Base-by-base conservation (phyloP, 2,329 filamentous ascomycete genomes). In the Cytospora paraplurivora region DNA sequence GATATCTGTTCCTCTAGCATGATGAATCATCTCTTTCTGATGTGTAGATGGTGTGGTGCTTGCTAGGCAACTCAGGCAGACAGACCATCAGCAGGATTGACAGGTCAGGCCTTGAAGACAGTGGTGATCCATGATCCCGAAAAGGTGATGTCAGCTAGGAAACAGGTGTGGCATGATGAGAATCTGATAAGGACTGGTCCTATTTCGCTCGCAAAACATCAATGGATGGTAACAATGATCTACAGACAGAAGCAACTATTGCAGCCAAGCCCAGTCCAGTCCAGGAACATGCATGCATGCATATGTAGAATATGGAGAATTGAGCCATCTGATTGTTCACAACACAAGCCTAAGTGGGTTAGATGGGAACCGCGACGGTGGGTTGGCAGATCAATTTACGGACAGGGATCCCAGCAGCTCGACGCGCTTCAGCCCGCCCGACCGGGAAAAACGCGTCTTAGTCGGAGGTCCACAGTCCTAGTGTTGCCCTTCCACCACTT, bases 161-260 rank as follows among this genome's bases (percentile, higher is more conserved):
- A 60, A 41, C 8, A 47, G 38, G 41, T 37, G 51, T 19, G 58
- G 38, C 32, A 61, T 61, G 37, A 61, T 27, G 54, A 61, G 58
- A 51, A 61, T 61, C 58, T 47, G 51, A 61, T 61, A 61, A 61
- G 35, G 50, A 55, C 58, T 61, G 58, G 58, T 51, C 51, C 51
- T 38, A 37, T 61, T 37, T n/a, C 17, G 13, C 2, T n/a, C 38
- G 32, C 32, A 34, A 49, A 49, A 19, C 34, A 53, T 34, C 35
- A 47, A 34, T 59, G 41, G 19, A 51, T 55, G 49, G n/a, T 19
- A 27, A 33, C 49, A 52, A 21, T 44, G 27, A n/a, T 17, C 27
- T 13, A 54, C 17, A 41, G n/a, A 4, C 38, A 55, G 51, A 17
- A 44, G 15, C 33, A 32, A 49, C 58, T n/a, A 34, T 52, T 27